Percentiles rank a stretch among this genome's conserved stretches.
These are phyloP conservation scores for Arthrobotrys pseudoclavata DNA, from an alignment of 2,329 filamentous ascomycete genomes.

Conservation along the genomic window DNA sequence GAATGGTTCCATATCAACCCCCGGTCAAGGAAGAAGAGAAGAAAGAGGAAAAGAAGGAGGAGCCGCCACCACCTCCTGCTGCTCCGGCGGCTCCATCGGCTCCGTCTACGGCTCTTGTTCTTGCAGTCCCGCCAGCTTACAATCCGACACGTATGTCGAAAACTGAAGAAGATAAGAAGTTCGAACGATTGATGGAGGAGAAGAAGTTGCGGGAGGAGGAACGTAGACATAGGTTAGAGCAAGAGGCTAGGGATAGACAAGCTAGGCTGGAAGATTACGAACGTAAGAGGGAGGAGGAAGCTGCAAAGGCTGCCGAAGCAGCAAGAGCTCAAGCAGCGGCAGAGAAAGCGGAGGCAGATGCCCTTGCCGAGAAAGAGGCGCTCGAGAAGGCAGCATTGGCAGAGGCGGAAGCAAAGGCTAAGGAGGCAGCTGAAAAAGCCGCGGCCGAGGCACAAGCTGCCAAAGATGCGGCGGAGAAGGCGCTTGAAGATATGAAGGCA, in stretches of 20 bases:
- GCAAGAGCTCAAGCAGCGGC: constrained; percentile 29
- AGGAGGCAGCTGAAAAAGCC: constrained; percentile 51
- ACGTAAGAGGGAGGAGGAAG: constrained; percentile 66
- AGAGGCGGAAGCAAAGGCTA: constrained; percentile 33
- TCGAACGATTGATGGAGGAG: constrained; percentile 55
- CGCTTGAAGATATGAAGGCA: constrained; percentile 63
- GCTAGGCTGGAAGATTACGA: constrained; percentile 64
- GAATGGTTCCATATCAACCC: constrained; percentile 56
- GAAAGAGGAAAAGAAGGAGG: constrained; percentile 63
- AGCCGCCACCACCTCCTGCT: constrained; percentile 32
- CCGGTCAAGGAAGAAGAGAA: constrained; percentile 62
- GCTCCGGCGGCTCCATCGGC: constrained; percentile 13
- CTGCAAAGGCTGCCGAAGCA: constrained; percentile 65
- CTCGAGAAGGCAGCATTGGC: constrained; percentile 42
- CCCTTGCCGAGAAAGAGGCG: constrained; percentile 44
- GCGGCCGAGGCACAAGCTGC: constrained; percentile 62
- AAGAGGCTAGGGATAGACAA: constrained; percentile 58
- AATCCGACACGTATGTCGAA: constrained; percentile 60
- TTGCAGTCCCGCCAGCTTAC: constrained; percentile 63
- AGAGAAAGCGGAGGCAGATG: constrained; percentile 35
- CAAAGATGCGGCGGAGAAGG: constrained; percentile 61
- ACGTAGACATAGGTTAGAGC: constrained; percentile 61
- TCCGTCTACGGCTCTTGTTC: constrained; percentile 61
- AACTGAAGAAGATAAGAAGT: constrained; percentile 56
- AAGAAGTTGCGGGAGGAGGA: constrained; percentile 59